Base-by-base conservation (phyloP, 192 early-diverging fungal genomes). In the Spizellomyces sp. region DNA sequence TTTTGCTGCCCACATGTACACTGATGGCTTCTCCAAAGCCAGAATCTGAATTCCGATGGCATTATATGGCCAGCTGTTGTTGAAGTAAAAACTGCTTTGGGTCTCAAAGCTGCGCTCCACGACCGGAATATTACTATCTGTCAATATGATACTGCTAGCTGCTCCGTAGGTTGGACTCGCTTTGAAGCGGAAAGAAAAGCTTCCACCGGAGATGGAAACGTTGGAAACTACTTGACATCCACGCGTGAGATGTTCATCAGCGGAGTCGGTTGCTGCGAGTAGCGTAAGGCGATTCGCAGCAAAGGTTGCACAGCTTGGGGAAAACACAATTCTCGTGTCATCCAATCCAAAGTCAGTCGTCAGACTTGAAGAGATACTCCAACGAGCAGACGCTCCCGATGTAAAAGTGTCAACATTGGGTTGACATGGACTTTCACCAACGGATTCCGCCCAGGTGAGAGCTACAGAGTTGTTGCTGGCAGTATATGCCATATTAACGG, bases 181-280 rank as follows among this genome's bases (percentile, higher is more conserved):
- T 36, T 67, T 50, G 48, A 67, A 54, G 10, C 65, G 65, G 65
- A 67, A 52, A 1, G 65, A 15, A 36, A n/a, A 64, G 12, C 9
- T 15, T 15, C 15, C 15, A 46, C 63, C 63, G 15, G 59, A 61
- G 2, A 27, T 27, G 2, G 15, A 61, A 12, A 61, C 36, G 59
- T 36, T 61, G 12, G 59, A 61, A 14, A 22, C n/a, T 22, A 61
- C 59, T 12, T 61, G 2, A 27, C 59, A 61, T n/a, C 59, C 59
- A 14, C 50, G 50, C 12, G 17, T 54, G 50, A 54, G 50, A 19
- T 19, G 12, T n/a, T 12, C 14, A 12, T 12, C 17, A 12, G 50
- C 17, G 1, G 17, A 12, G 17, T 54, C 50, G 50, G 50, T n/a
- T n/a, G 17, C 50, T n/a, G 50, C 50, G 50, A n/a, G 1, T 54